Conservation (phyloP, 1,284 basidiomycete species). For the Cryptococcus sp. region DNA sequence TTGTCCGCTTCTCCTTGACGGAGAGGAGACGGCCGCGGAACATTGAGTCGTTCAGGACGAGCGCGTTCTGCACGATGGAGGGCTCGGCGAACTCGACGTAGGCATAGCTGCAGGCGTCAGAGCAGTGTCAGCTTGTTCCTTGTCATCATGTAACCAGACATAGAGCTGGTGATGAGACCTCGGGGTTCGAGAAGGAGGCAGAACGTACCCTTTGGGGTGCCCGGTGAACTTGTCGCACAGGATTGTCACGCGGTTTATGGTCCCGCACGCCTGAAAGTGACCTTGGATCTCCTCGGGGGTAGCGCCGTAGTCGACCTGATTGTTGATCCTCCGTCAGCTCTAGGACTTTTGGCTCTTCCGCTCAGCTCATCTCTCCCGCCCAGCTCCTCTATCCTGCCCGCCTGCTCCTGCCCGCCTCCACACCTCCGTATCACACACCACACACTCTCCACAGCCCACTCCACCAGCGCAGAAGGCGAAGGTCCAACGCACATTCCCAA, state of each 20-base stretch:
- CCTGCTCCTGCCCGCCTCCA: background rate
- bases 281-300: constrained; percentile 98
- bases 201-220: constrained; percentile 90
- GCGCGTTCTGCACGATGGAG: constrained; percentile 84
- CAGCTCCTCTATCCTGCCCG: too few relatives aligned
- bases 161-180: background rate
- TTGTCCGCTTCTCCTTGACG: constrained; percentile 91
- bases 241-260: constrained; percentile 98
- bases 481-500: constrained; percentile 81
- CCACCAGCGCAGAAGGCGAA: background rate
- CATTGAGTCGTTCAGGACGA: constrained; percentile 92
- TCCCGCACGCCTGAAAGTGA: constrained; percentile 96
- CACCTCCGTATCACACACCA: too few relatives aligned
- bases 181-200: too few relatives aligned
- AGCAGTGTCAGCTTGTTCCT: background rate
- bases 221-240: constrained; percentile 99
- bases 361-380: background rate
- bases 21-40: constrained; percentile 92
- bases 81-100: constrained; percentile 98
- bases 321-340: background rate
- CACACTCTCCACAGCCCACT: background rate
- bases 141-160: background rate
- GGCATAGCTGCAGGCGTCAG: constrained; percentile 65
- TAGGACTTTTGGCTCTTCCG: background rate
- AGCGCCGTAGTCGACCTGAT: constrained; percentile 92